phyloP scores from a whole-genome alignment of 257 asterid genomes.

The Rubia yunnanensis region DNA sequence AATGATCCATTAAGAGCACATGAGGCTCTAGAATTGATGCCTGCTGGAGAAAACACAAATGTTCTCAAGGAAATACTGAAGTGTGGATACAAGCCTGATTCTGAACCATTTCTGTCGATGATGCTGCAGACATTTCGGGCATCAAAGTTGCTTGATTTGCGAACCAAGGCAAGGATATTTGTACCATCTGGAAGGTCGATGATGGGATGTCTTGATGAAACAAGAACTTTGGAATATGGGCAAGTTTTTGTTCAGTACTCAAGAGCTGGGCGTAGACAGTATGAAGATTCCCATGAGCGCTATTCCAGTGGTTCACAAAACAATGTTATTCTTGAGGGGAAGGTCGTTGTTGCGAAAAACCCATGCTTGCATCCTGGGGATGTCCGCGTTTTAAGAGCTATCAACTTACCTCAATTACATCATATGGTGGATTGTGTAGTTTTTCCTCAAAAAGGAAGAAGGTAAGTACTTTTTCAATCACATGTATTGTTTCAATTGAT shows the following conservation, averaged over 20 bases:
- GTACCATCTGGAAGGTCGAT: conserved; percentile 54
- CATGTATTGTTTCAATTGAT: neutral
- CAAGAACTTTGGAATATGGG: conserved; percentile 64
- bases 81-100: conserved; percentile 79
- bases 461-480: conserved; percentile 33
- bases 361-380: conserved; percentile 98
- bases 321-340: conserved; percentile 27
- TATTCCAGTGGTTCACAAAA: conserved; percentile 13
- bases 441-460: conserved; percentile 63
- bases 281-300: no score
- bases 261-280: no score
- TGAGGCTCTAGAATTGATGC: conserved; percentile 73
- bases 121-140: conserved; percentile 73
- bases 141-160: conserved; percentile 60
- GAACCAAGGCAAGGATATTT: conserved; percentile 52
- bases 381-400: conserved; percentile 61
- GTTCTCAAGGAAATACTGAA: conserved; percentile 72
- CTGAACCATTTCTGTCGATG: conserved; percentile 81
- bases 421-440: conserved; percentile 95
- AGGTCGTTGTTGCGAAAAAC: conserved; percentile 73
- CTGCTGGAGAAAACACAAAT: conserved; percentile 69
- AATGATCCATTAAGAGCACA: conserved; percentile 55
- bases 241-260: conserved; percentile 70
- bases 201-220: conserved; percentile 95
- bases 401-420: conserved; percentile 43